phyloP scores from a whole-genome alignment of 2,329 filamentous ascomycete species.

The Lasiodiplodia citricola region DNA sequence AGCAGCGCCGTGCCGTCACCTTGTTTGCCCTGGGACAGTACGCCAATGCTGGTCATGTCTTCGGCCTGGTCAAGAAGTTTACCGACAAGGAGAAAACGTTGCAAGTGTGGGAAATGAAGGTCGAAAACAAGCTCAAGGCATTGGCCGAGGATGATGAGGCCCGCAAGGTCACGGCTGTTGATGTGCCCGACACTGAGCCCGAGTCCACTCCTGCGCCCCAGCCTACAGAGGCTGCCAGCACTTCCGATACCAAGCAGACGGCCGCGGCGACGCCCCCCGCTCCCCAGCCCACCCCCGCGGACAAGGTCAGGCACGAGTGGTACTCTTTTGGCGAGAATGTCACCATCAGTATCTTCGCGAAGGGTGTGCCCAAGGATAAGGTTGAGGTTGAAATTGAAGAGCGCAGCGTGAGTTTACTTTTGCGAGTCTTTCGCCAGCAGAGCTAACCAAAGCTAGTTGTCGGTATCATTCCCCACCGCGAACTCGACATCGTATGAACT shows the following conservation, averaged over 20 bases:
- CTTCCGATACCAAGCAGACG: slow-evolving; percentile 13
- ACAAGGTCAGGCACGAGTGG: slow-evolving; percentile 72
- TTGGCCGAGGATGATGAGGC: slow-evolving; percentile 57
- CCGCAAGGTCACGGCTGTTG: slow-evolving; percentile 43
- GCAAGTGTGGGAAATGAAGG: slow-evolving; percentile 64
- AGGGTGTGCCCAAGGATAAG: slow-evolving; percentile 65
- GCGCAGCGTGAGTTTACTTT: slow-evolving; percentile 46
- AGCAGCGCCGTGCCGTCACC: slow-evolving; percentile 78
- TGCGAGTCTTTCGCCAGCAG: background rate
- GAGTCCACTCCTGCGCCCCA: slow-evolving; percentile 34
- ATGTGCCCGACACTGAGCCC: slow-evolving; percentile 59
- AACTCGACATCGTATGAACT: slow-evolving; percentile 64
- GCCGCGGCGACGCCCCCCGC: background rate
- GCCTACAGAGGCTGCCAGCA: slow-evolving; percentile 37
- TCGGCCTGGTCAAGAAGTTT: slow-evolving; percentile 62
- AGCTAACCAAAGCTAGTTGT: slow-evolving; percentile 47
- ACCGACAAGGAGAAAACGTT: slow-evolving; percentile 59
- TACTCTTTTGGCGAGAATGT: slow-evolving; percentile 68
- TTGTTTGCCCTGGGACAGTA: slow-evolving; percentile 72
- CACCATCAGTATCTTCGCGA: slow-evolving; percentile 69
- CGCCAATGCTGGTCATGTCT: slow-evolving; percentile 76
- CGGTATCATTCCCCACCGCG: slow-evolving; percentile 63
- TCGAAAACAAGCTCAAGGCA: slow-evolving; percentile 56
- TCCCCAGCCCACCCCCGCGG: slow-evolving; percentile 50
- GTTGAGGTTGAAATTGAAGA: slow-evolving; percentile 59